Evolutionary conservation across 139 green algal genomes (phyloP).

Genomic region (Pleodorina starrii): DNA sequence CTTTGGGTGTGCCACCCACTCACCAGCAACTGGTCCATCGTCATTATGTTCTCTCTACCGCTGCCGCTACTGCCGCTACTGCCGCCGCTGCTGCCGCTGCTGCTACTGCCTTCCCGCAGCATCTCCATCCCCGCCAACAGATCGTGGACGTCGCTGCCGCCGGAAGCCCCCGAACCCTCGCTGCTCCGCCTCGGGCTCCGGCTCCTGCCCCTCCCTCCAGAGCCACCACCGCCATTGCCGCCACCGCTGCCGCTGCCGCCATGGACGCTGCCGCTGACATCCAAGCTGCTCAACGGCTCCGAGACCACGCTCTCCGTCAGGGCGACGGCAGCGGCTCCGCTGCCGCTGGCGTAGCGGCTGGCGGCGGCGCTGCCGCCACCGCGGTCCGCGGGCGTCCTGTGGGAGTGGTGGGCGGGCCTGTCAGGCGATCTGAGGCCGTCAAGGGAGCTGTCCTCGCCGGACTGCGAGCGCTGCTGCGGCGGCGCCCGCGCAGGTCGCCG

Average conservation of each 20-base stretch:
- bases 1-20: no score
- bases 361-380: neutral
- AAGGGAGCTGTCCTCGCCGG: neutral
- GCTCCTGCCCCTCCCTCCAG: neutral
- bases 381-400: neutral
- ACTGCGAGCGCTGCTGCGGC: no score
- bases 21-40: conserved; percentile 27
- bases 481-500: neutral
- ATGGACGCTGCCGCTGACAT: neutral
- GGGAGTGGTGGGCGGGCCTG: neutral
- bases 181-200: neutral
- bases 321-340: neutral
- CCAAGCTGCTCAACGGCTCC: neutral
- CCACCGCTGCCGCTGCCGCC: neutral
- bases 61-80: conserved; percentile 17
- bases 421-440: neutral
- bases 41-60: conserved; percentile 2
- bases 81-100: conserved; percentile 13
- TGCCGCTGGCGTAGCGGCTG: conserved; percentile 3
- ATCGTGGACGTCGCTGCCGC: conserved; percentile 6
- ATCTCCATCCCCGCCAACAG: conserved; percentile 18
- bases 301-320: neutral
- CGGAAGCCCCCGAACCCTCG: neutral
- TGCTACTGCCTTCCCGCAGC: neutral
- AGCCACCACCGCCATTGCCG: neutral